Conservation (phyloP, 2,329 filamentous ascomycete genomes). For the Periglandula ipomoeae region DNA sequence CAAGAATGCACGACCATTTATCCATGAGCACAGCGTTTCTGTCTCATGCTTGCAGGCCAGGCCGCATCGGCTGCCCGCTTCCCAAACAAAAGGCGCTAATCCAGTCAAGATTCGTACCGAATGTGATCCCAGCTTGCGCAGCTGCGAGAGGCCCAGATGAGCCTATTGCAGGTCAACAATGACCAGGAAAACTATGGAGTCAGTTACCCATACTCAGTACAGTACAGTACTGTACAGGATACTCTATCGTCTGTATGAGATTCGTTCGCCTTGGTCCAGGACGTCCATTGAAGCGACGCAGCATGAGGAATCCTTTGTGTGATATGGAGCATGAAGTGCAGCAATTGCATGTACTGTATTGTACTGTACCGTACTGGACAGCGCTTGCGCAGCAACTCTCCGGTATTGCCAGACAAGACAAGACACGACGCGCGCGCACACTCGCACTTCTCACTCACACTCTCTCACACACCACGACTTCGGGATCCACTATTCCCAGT, state of each 20-base stretch:
- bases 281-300: too few species aligned
- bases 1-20: neutral
- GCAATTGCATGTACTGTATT: too few species aligned
- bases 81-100: neutral
- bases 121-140: neutral
- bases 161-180: neutral
- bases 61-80: neutral
- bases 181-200: neutral
- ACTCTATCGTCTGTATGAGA: too few species aligned
- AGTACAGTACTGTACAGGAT: too few species aligned
- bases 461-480: slow-evolving; percentile 3
- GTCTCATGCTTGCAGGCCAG: neutral
- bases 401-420: neutral
- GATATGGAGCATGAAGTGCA: too few species aligned
- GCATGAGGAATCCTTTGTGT: too few species aligned
- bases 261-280: too few species aligned
- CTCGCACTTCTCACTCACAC: neutral
- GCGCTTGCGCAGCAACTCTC: too few species aligned
- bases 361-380: too few species aligned
- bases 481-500: slow-evolving; percentile 2
- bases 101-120: neutral
- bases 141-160: neutral
- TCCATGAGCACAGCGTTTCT: neutral
- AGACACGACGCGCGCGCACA: too few species aligned
- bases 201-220: neutral